Percentiles rank a stretch among this genome's conserved stretches.
phyloP scores from a whole-genome alignment of 1,284 basidiomycete genomes.

The Phlebopus sp. region DNA sequence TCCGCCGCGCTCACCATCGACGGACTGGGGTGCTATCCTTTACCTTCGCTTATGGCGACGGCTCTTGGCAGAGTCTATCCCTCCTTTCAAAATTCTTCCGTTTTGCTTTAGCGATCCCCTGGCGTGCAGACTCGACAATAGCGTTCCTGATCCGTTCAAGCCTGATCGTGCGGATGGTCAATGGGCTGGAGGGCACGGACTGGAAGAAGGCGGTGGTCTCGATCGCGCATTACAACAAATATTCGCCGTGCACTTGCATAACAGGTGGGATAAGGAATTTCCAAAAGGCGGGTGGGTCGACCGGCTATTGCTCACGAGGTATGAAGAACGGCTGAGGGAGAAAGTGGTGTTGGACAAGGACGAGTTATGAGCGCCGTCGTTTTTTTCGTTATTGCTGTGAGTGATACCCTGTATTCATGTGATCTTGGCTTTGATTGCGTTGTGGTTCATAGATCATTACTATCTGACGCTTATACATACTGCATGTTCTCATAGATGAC shows the following conservation, averaged over 20 bases:
- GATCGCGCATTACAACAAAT: slow-evolving; percentile 67
- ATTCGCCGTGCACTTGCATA: slow-evolving; percentile 88
- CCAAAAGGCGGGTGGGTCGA: slow-evolving; percentile 81
- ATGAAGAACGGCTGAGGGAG: slow-evolving; percentile 38
- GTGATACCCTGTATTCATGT: neutral
- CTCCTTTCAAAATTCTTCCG: slow-evolving; percentile 87
- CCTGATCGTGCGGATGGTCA: slow-evolving; percentile 56
- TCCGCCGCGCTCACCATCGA: slow-evolving; percentile 73
- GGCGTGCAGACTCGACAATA: slow-evolving; percentile 86
- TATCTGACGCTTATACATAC: too few species aligned
- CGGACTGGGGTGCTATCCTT: slow-evolving; percentile 89
- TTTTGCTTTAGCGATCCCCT: slow-evolving; percentile 91
- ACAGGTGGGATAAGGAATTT: slow-evolving; percentile 87
- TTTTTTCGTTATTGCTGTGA: neutral
- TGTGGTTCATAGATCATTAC: too few species aligned
- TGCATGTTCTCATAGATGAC: too few species aligned
- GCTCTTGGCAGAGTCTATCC: slow-evolving; percentile 66
- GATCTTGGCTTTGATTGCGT: neutral
- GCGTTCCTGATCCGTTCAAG: slow-evolving; percentile 85
- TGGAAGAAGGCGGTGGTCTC: slow-evolving; percentile 65
- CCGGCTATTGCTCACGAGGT: slow-evolving; percentile 62
- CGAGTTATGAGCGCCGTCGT: too few species aligned
- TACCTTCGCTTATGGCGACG: slow-evolving; percentile 87
- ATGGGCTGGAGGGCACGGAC: slow-evolving; percentile 53
- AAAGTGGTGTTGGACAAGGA: neutral